phyloP scores from a whole-genome alignment of 345 rosid genomes.

The Ceriops decandra region DNA sequence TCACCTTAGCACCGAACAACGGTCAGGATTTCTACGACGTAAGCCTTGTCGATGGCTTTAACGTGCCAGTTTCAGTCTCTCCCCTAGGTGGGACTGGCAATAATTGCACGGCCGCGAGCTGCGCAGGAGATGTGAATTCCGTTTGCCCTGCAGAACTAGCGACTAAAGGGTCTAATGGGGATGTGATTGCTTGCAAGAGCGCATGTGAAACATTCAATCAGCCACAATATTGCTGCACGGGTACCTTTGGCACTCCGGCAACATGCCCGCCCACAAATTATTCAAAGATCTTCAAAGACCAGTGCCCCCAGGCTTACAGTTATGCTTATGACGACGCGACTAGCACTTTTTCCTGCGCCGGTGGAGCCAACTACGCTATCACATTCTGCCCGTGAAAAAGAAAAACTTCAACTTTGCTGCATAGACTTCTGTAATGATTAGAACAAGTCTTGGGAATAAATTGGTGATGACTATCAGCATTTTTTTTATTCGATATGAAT shows the following conservation, averaged over 20 bases:
- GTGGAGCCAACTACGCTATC: conserved; percentile 36
- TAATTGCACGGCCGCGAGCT: conserved; percentile 22
- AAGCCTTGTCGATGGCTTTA: conserved; percentile 47
- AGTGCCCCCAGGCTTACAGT: conserved; percentile 61
- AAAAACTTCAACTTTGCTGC: background rate
- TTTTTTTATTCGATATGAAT: too few relatives aligned
- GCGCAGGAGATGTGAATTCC: conserved; percentile 28
- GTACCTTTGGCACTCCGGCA: conserved; percentile 12
- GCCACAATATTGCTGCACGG: conserved; percentile 47
- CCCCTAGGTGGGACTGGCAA: conserved; percentile 30
- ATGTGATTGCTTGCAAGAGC: conserved; percentile 42
- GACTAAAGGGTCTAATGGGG: conserved; percentile 20
- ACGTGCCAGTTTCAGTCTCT: conserved; percentile 33
- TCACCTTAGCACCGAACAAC: conserved; percentile 16
- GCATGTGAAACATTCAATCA: conserved; percentile 33
- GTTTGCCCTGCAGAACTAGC: conserved; percentile 45
- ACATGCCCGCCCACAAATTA: conserved; percentile 42
- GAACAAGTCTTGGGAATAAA: too few relatives aligned
- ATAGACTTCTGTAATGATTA: too few relatives aligned
- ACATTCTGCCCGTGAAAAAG: conserved; percentile 42
- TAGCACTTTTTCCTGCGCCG: conserved; percentile 38
- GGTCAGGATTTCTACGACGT: conserved; percentile 42
- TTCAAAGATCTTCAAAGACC: conserved; percentile 39
- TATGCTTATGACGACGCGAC: conserved; percentile 44
- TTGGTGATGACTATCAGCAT: too few relatives aligned